Conservation (phyloP, 2,329 filamentous ascomycete species). For the Arthrobotrys musiformis region DNA sequence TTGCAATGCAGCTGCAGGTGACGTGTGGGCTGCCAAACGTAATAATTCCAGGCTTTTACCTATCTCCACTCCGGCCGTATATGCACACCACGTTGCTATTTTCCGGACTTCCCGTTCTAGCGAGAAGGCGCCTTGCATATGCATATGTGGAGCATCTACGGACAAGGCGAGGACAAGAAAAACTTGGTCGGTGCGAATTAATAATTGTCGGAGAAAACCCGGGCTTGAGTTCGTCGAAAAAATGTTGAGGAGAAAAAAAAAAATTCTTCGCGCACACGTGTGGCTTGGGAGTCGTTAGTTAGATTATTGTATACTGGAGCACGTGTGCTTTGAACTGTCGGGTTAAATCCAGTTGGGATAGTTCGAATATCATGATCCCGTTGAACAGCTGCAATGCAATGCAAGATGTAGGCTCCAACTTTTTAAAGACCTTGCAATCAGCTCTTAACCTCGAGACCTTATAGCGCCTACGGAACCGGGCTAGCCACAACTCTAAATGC, state of each 20-base stretch:
- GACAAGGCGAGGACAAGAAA: background rate
- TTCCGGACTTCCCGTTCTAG: conserved; percentile 22
- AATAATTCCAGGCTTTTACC: conserved; percentile 15
- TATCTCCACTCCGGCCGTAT: conserved; percentile 9
- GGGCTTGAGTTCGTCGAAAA: background rate
- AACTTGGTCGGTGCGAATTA: background rate
- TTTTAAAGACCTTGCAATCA: background rate
- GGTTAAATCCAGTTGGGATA: background rate
- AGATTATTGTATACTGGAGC: background rate
- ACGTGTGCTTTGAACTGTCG: background rate
- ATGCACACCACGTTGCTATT: conserved; percentile 24
- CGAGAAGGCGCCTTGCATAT: conserved; percentile 7
- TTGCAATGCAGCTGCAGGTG: conserved; percentile 6
- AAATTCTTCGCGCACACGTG: background rate
- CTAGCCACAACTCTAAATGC: background rate
- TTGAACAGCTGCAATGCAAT: conserved; percentile 5
- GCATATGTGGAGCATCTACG: conserved; percentile 1
- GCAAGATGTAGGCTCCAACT: conserved; percentile 8
- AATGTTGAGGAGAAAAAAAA: background rate
- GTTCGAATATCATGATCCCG: conserved; percentile 6
- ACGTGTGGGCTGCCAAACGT: conserved; percentile 13
- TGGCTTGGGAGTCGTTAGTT: background rate
- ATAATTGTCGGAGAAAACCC: background rate
- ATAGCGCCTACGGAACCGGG: background rate
- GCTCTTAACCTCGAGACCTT: background rate